phyloP scores from a whole-genome alignment of 768 basidiomycete genomes.

The Auriscalpium vulgare region DNA sequence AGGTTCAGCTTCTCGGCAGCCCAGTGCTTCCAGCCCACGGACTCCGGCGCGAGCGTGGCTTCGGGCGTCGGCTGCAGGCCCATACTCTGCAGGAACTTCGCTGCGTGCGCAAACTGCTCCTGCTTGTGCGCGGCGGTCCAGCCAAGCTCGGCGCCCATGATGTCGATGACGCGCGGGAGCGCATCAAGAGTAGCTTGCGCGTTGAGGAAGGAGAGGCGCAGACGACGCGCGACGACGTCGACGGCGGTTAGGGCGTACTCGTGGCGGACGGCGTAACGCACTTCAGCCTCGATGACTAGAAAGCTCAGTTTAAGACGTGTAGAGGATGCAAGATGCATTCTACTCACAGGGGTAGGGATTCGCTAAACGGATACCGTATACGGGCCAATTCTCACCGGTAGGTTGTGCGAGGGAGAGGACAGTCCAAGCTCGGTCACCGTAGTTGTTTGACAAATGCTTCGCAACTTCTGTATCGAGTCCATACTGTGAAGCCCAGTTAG shows the following conservation, averaged over 20 bases:
- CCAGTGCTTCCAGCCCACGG: conserved; percentile 4
- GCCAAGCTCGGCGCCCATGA: conserved; percentile 80
- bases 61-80: conserved; percentile 47
- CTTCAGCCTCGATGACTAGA: conserved; percentile 85
- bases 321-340: neutral
- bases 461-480: conserved; percentile 89
- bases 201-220: conserved; percentile 92
- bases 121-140: conserved; percentile 61
- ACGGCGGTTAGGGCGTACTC: conserved; percentile 92
- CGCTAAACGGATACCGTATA: conserved; percentile 70
- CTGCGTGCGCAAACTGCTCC: conserved; percentile 49
- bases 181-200: conserved; percentile 76
- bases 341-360: conserved; percentile 68
- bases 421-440: conserved; percentile 96
- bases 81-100: conserved; percentile 76
- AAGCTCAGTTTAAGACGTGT: neutral
- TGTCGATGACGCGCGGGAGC: conserved; percentile 81
- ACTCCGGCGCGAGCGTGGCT: neutral
- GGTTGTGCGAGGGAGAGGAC: conserved; percentile 75
- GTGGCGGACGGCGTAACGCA: conserved; percentile 77
- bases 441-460: conserved; percentile 85
- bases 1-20: conserved; percentile 2
- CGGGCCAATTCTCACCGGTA: conserved; percentile 77
- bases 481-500: conserved; percentile 41
- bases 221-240: conserved; percentile 89